A percentile compares a stretch with the other conserved stretches of the same genome.
phyloP scores from a whole-genome alignment of 202 grass and related monocot species.

The Schoenoplectus triqueter region DNA sequence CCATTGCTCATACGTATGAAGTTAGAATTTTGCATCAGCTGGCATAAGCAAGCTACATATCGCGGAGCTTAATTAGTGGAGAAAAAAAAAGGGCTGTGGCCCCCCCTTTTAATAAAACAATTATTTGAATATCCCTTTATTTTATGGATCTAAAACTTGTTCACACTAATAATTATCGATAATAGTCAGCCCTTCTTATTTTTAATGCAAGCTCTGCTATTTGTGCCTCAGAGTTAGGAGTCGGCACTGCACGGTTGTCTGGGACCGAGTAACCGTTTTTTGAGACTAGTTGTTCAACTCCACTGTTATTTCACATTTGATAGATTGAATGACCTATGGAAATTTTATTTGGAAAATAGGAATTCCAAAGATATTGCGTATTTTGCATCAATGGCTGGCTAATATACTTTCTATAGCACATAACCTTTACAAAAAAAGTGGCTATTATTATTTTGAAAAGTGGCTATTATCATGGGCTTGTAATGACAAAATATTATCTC shows the following conservation, averaged over 20 bases:
- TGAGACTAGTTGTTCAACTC: neutral
- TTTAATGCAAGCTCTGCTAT: too few relatives aligned
- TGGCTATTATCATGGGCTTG: too few relatives aligned
- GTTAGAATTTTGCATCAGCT: neutral
- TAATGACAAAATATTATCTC: too few relatives aligned
- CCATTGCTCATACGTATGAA: conserved; percentile 3
- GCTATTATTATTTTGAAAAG: too few relatives aligned
- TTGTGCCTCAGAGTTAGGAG: neutral
- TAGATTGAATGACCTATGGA: neutral
- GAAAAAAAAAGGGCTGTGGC: too few relatives aligned
- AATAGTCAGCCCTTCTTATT: too few relatives aligned
- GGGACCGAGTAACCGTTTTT: neutral
- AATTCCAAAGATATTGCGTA: neutral
- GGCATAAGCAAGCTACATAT: neutral
- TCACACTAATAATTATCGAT: too few relatives aligned
- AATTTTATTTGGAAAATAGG: neutral
- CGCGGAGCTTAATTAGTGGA: too few relatives aligned
- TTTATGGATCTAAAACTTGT: too few relatives aligned
- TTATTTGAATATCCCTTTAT: too few relatives aligned
- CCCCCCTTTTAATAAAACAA: too few relatives aligned
- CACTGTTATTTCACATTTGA: neutral
- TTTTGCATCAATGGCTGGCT: neutral
- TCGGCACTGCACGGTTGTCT: conserved; percentile 10
- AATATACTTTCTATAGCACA: neutral
- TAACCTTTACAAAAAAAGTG: too few relatives aligned